phyloP scores from a whole-genome alignment of 108 stramenopile genomes.

The Skeletonema tropicum region DNA sequence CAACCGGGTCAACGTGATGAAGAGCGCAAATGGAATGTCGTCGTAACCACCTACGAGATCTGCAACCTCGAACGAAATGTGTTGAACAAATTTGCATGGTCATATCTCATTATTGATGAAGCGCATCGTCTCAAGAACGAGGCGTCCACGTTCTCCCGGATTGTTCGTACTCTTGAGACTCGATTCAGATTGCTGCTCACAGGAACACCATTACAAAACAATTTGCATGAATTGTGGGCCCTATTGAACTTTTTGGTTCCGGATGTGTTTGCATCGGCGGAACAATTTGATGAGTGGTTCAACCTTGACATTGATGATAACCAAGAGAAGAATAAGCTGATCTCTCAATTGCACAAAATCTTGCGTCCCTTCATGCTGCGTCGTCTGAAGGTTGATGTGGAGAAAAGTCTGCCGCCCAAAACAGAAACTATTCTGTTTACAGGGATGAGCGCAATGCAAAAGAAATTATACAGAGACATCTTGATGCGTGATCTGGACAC shows the following conservation, averaged over 20 bases:
- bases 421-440: conserved; percentile 92
- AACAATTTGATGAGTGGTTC: conserved; percentile 96
- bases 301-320: conserved; percentile 32
- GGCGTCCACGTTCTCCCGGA: conserved; percentile 87
- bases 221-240: conserved; percentile 95
- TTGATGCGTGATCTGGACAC: conserved; percentile 57
- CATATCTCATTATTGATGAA: conserved; percentile 97
- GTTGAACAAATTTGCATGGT: conserved; percentile 92
- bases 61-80: conserved; percentile 30
- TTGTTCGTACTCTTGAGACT: conserved; percentile 88
- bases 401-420: conserved; percentile 88
- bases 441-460: conserved; percentile 91
- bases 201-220: conserved; percentile 98
- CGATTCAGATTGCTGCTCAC: conserved; percentile 94
- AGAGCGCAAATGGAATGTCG: conserved; percentile 88
- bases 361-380: conserved; percentile 98
- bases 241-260: conserved; percentile 94
- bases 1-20: conserved; percentile 60
- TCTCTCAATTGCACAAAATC: conserved; percentile 95
- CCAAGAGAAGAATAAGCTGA: conserved; percentile 40
- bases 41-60: conserved; percentile 98
- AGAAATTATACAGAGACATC: conserved; percentile 92
- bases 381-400: conserved; percentile 94
- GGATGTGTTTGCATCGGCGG: conserved; percentile 87
- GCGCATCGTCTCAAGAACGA: conserved; percentile 99